A percentile compares a stretch with the other conserved stretches of the same genome.
These are phyloP conservation scores for Tricholoma flavovirens DNA, from an alignment of 768 basidiomycete genomes.

Conservation along the genomic window DNA sequence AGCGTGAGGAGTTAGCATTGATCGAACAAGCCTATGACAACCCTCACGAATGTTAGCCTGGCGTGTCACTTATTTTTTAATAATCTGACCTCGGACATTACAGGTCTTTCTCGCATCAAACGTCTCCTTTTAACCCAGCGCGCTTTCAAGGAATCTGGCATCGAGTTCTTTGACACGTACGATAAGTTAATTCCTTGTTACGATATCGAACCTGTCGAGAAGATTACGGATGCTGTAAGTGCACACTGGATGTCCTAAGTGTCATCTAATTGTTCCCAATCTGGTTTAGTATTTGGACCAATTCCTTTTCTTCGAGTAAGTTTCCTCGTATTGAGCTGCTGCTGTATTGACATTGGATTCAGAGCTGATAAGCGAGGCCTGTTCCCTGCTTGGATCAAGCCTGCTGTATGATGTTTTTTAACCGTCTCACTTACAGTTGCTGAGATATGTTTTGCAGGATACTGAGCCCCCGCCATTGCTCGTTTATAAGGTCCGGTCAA, in stretches of 20 bases:
- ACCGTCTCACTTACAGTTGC: neutral
- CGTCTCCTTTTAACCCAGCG: constrained; percentile 93
- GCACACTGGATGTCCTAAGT: neutral
- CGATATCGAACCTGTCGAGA: constrained; percentile 99
- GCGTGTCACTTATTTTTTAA: constrained; percentile 1
- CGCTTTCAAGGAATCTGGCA: constrained; percentile 97
- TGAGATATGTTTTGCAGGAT: constrained; percentile 38
- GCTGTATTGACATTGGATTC: constrained; percentile 4
- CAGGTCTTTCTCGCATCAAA: constrained; percentile 93
- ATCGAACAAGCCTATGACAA: constrained; percentile 99
- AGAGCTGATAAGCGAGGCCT: constrained; percentile 93
- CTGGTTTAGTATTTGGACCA: constrained; percentile 80
- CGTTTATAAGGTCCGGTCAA: constrained; percentile 71
- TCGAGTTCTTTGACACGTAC: constrained; percentile 96
- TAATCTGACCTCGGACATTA: neutral
- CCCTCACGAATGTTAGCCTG: constrained; percentile 83
- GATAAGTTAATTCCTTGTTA: constrained; percentile 99
- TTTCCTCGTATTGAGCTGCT: neutral
- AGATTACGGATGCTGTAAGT: constrained; percentile 95
- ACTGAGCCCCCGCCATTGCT: constrained; percentile 95
- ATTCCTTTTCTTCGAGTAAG: constrained; percentile 93
- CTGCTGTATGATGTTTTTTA: constrained; percentile 45
- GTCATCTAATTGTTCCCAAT: constrained; percentile 11
- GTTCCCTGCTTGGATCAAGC: constrained; percentile 99
- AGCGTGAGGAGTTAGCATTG: constrained; percentile 94